Evolutionary conservation across 371 early-diverging fungal species (phyloP).

Genomic region (Nematocida minor): DNA sequence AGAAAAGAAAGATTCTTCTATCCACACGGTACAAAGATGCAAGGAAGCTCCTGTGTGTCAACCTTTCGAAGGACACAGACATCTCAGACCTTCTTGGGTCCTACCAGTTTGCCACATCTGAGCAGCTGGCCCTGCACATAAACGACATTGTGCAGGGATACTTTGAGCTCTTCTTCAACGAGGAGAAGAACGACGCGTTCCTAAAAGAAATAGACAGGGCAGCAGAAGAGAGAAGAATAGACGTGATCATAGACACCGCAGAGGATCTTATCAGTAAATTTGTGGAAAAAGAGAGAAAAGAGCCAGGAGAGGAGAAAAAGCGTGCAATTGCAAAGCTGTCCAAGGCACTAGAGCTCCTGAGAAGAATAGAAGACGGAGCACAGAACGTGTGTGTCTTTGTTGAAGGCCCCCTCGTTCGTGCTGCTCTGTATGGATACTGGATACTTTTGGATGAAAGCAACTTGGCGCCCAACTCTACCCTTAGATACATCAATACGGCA

Average conservation of each 20-base stretch:
- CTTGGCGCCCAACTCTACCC: slow-evolving; percentile 64
- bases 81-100: slow-evolving; percentile 84
- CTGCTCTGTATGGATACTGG: slow-evolving; percentile 94
- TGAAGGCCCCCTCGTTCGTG: slow-evolving; percentile 85
- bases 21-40: slow-evolving; percentile 67
- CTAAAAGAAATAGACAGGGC: neutral
- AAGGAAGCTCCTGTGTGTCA: slow-evolving; percentile 70
- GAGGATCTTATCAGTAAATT: neutral
- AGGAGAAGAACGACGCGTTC: slow-evolving; percentile 11
- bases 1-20: slow-evolving; percentile 64
- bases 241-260: slow-evolving; percentile 19
- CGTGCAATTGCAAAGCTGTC: neutral
- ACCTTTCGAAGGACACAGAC: slow-evolving; percentile 93
- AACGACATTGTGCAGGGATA: slow-evolving; percentile 41
- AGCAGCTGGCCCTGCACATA: slow-evolving; percentile 31
- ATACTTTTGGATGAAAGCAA: slow-evolving; percentile 98
- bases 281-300: neutral
- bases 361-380: slow-evolving; percentile 75
- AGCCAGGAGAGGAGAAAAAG: neutral
- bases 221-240: neutral
- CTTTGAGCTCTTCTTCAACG: slow-evolving; percentile 38
- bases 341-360: neutral
- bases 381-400: slow-evolving; percentile 76
- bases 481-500: slow-evolving; percentile 16
- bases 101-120: slow-evolving; percentile 57